Base-by-base conservation (phyloP, 768 basidiomycete genomes). In the Boletus bicolor region DNA sequence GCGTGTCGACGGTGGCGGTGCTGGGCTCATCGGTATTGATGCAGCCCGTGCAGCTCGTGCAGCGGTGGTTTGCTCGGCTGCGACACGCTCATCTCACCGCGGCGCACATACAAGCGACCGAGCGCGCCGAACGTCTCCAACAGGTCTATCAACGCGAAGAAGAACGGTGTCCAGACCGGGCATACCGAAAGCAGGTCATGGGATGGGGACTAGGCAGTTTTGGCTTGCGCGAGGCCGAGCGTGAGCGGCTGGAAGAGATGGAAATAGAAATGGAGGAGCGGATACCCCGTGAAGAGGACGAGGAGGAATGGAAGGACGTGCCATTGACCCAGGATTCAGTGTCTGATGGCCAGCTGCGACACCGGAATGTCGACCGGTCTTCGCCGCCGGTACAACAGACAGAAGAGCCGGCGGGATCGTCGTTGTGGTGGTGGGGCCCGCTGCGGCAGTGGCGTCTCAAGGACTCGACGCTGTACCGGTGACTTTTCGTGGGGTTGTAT, bases 391-490 rank as follows among this genome's bases (percentile, higher is more conserved):
- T 58, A 21, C 24, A 9, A 26, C 39, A 32, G 15, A 37, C 48
- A 14, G 56, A 58, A 4, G 53, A 56, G 51, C 47, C 43, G 28
- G 56, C 44, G 2, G 54, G 63, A 12, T 66, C 67, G 34, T 87
- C 87, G 7, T 58, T 88, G 56, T 90, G 84, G 84, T 89, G 88
- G 85, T 91, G 89, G 88, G 87, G 87, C 0, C 89, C 90, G 3
- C 69, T 92, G 21, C 75, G 80, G 44, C 77, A 79, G 30, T 92
- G 89, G 90, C 76, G 91, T 44, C 69, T 92, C 61, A 81, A 85
- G 60, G 91, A 93, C 64, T 82, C 87, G 58, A 91, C 90, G 9
- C 76, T 78, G 48, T 93, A 93, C 69, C 71, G 64, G 35, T 74
- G 62, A 58, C 28, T 28, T 28, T 28, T 28, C 35, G 8, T 5